Evolutionary conservation across 1,284 basidiomycete genomes (phyloP).

Genomic region (Sporisorium graminicola): DNA sequence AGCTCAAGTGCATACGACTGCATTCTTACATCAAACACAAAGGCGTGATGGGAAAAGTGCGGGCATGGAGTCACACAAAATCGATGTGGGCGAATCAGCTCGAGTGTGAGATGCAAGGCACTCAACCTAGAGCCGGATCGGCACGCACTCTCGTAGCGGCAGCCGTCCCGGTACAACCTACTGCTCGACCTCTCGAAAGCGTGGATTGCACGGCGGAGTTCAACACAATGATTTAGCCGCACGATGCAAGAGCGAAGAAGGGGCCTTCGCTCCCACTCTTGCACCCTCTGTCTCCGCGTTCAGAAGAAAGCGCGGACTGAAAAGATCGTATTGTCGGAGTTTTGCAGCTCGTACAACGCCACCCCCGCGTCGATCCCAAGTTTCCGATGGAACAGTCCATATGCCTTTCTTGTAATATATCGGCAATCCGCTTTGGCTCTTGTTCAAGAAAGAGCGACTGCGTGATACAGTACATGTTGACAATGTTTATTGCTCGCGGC

Average conservation of each 20-base stretch:
- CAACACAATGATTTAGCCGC: neutral
- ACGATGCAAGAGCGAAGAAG: neutral
- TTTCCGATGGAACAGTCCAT: neutral
- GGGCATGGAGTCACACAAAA: neutral
- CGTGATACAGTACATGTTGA: neutral
- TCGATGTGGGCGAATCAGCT: neutral
- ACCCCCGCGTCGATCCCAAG: conserved; percentile 20
- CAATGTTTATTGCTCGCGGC: neutral
- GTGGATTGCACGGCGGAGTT: too few relatives aligned
- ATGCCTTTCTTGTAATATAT: neutral
- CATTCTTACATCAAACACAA: neutral
- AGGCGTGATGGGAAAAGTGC: too few relatives aligned
- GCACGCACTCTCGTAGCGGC: too few relatives aligned
- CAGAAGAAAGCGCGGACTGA: conserved; percentile 1
- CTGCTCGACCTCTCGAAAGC: too few relatives aligned
- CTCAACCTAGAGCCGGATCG: too few relatives aligned
- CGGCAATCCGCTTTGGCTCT: neutral
- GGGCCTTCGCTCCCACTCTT: neutral
- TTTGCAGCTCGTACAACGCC: neutral
- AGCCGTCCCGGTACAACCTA: too few relatives aligned
- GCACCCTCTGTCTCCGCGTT: neutral
- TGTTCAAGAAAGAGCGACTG: neutral
- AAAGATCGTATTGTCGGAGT: conserved; percentile 2
- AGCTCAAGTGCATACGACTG: neutral
- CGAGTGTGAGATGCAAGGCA: neutral